Evolutionary conservation across 441 rosid species (phyloP), one percentile per base, ranked within the genome.

Genomic region (Sinapis alba): DNA sequence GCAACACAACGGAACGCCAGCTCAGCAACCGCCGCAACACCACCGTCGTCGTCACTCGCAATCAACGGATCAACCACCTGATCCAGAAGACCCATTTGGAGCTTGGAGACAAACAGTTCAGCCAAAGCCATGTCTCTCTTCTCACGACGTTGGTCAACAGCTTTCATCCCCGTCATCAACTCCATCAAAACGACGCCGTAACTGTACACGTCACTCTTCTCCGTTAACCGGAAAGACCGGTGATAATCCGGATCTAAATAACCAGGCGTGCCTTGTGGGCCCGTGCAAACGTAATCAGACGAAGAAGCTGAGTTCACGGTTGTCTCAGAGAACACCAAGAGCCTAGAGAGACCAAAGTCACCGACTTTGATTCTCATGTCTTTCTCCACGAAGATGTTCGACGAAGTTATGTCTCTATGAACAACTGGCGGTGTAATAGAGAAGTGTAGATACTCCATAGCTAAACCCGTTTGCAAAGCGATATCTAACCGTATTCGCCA

Each of bases 201-300:
- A 19, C 97, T 91, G 59, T 91, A 94, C 36, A 94, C 94, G 68
- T 91, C 97, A 71, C 96, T 90, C 83, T 90, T 94, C 30, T 94
- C 98, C 0, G 98, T 94, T 77, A 94, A 65, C 81, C 93, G 83
- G 69, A 94, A 94, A 15, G 97, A 94, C 34, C 89, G 87, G 82
- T 94, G 93, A 62, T 94, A 90, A 71, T 94, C 97, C 74, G 98
- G 98, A 53, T 92, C 97, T 19, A 92, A 71, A 47, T 94, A 94
- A 15, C 97, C 98, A 0, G 97, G 98, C 0, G 98, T 92, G 0
- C 97, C 97, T 62, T 94, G 98, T 0, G 98, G 98, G 13, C 97
- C 98, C 11, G 98, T 92, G 82, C 95, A 92, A 0, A 94, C 96
- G 53, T 61, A 89, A 64, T 85, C 92, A 9, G 87, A 78, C 8